Conservation (phyloP, 306 rosid species). For the Prunus campanulata region DNA sequence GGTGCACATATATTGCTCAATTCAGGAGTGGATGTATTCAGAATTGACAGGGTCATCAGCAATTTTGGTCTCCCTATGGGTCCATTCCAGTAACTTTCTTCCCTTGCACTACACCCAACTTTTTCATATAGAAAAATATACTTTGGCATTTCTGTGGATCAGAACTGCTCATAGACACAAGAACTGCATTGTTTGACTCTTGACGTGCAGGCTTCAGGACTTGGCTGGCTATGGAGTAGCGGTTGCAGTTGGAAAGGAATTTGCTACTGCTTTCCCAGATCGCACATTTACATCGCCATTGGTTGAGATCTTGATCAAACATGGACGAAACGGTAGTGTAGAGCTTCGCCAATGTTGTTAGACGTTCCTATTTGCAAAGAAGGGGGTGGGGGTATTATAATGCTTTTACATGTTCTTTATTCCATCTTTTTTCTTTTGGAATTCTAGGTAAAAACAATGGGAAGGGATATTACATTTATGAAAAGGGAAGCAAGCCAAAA, state of each 20-base stretch:
- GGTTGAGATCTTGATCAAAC: constrained; percentile 62
- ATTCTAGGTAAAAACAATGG: constrained; percentile 83
- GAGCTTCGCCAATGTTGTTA: background rate
- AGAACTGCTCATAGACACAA: background rate
- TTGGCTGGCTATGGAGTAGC: constrained; percentile 85
- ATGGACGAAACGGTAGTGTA: constrained; percentile 77
- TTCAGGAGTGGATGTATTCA: constrained; percentile 82
- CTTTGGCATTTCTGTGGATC: background rate
- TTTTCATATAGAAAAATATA: constrained; percentile 12
- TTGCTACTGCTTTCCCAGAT: constrained; percentile 55
- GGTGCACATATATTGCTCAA: constrained; percentile 60
- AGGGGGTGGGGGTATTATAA: constrained; percentile 1
- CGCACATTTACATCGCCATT: constrained; percentile 62
- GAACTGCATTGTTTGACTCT: constrained; percentile 13
- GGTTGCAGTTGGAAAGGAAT: constrained; percentile 60
- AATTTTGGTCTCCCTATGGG: constrained; percentile 90
- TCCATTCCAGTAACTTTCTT: constrained; percentile 81
- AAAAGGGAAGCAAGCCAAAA: constrained; percentile 84
- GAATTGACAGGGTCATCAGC: constrained; percentile 71
- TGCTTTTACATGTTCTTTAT: constrained; percentile 22
- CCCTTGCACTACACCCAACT: constrained; percentile 14
- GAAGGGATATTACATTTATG: constrained; percentile 73
- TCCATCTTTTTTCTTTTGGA: constrained; percentile 7
- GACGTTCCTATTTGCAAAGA: constrained; percentile 1
- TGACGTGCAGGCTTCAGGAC: constrained; percentile 82